Evolutionary conservation across 2,329 filamentous ascomycete species (phyloP).

Genomic region (Botryosphaeria dothidea): DNA sequence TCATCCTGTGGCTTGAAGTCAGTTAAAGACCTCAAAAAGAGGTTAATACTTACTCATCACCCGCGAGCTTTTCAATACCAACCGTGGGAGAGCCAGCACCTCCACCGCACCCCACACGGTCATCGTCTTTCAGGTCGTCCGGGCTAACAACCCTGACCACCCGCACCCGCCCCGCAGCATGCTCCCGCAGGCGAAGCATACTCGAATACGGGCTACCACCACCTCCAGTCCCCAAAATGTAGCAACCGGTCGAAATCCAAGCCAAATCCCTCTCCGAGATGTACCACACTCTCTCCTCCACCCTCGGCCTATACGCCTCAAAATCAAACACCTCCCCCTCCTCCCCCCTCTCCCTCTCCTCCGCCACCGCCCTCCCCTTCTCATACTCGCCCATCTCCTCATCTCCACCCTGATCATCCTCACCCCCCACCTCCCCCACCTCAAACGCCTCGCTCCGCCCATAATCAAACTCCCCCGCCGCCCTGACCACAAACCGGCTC

Average conservation of each 20-base stretch:
- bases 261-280: conserved; percentile 59
- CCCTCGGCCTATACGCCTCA: conserved; percentile 34
- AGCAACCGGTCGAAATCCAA: conserved; percentile 61
- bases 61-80: conserved; percentile 40
- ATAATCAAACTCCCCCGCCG: conserved; percentile 18
- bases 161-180: conserved; percentile 38
- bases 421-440: not conserved
- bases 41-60: conserved; percentile 37
- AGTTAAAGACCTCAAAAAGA: not conserved
- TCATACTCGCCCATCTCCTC: not conserved
- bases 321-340: conserved; percentile 31
- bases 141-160: conserved; percentile 47
- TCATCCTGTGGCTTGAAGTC: conserved; percentile 32
- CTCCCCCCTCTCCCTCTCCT: not conserved
- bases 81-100: conserved; percentile 50
- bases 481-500: conserved; percentile 21
- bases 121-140: conserved; percentile 40
- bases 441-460: not conserved
- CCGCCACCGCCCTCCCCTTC: not conserved
- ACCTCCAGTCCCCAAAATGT: conserved; percentile 63
- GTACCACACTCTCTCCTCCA: conserved; percentile 56
- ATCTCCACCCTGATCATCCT: not conserved
- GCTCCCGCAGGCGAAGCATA: conserved; percentile 50
- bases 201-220: conserved; percentile 57
- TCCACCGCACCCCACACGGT: conserved; percentile 43